Conservation (phyloP, 805 yeast genomes). For the Wickerhamiella azyma region DNA sequence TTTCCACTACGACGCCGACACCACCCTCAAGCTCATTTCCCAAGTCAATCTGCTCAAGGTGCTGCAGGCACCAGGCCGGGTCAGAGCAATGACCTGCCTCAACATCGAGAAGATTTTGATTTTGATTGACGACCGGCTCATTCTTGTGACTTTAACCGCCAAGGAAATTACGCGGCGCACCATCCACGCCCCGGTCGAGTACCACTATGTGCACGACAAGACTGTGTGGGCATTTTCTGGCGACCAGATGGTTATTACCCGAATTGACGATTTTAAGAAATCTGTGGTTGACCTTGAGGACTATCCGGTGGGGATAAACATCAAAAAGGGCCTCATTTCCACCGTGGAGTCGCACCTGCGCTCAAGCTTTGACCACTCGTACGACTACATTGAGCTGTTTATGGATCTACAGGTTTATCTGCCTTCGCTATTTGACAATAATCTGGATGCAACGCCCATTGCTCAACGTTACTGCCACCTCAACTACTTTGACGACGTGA, state of each 20-base stretch:
- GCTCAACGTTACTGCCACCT: conserved; percentile 23
- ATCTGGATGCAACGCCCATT: conserved; percentile 16
- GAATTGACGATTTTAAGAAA: background rate
- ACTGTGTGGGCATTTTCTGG: conserved; percentile 33
- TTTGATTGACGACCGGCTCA: conserved; percentile 28
- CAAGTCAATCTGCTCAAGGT: conserved; percentile 27
- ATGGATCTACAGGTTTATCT: conserved; percentile 25
- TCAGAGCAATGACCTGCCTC: conserved; percentile 23
- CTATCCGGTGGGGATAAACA: conserved; percentile 37
- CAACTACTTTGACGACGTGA: conserved; percentile 30
- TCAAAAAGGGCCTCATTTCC: conserved; percentile 35
- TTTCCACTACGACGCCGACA: conserved; percentile 16
- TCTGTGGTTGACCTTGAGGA: conserved; percentile 27
- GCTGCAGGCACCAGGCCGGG: conserved; percentile 28
- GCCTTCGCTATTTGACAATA: conserved; percentile 22
- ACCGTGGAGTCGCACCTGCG: conserved; percentile 37
- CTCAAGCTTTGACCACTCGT: conserved; percentile 23
- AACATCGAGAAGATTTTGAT: conserved; percentile 18
- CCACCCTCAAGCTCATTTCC: conserved; percentile 20
- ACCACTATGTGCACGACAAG: conserved; percentile 22
- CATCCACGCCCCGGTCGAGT: conserved; percentile 27
- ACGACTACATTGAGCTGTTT: conserved; percentile 23
- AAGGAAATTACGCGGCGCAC: conserved; percentile 19
- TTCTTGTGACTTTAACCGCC: conserved; percentile 13
- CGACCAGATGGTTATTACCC: conserved; percentile 21